phyloP scores from a whole-genome alignment of 2,329 filamentous ascomycete species.

The Alternaria alternata region DNA sequence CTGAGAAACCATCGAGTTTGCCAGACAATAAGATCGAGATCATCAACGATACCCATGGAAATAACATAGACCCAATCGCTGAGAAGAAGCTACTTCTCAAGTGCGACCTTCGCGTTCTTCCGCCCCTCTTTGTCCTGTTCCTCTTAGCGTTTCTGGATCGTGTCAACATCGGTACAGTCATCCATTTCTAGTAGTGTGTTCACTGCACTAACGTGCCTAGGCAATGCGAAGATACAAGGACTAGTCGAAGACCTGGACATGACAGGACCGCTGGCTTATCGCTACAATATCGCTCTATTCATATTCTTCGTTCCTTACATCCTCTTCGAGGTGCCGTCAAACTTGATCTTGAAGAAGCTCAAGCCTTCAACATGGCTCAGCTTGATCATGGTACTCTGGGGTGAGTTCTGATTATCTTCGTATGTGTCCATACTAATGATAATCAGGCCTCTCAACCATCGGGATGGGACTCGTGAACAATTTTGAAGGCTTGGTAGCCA shows the following conservation, averaged over 20 bases:
- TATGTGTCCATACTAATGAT: background rate
- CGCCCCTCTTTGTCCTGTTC: constrained; percentile 56
- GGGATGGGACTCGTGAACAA: constrained; percentile 58
- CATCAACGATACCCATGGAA: constrained; percentile 36
- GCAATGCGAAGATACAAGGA: constrained; percentile 53
- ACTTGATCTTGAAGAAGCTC: constrained; percentile 51
- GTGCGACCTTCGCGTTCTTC: constrained; percentile 58
- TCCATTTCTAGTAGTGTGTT: background rate
- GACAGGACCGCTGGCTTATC: constrained; percentile 35
- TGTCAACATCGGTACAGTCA: constrained; percentile 29
- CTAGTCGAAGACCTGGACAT: constrained; percentile 51
- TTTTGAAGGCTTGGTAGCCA: constrained; percentile 57
- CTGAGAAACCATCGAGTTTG: constrained; percentile 5
- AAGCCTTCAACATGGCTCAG: constrained; percentile 52
- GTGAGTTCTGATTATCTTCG: constrained; percentile 14
- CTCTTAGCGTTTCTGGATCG: constrained; percentile 36
- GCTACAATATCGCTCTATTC: constrained; percentile 51
- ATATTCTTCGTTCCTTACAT: constrained; percentile 52
- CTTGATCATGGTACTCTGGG: constrained; percentile 51
- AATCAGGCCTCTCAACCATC: constrained; percentile 49
- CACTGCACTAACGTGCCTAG: constrained; percentile 21
- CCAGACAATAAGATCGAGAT: constrained; percentile 34
- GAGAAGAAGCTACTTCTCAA: constrained; percentile 60
- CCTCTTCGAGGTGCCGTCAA: constrained; percentile 48
- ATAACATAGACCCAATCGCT: constrained; percentile 44